These are phyloP conservation scores for Globisporangium camurandrum DNA, from an alignment of 352 stramenopile genomes.

Conservation along the genomic window DNA sequence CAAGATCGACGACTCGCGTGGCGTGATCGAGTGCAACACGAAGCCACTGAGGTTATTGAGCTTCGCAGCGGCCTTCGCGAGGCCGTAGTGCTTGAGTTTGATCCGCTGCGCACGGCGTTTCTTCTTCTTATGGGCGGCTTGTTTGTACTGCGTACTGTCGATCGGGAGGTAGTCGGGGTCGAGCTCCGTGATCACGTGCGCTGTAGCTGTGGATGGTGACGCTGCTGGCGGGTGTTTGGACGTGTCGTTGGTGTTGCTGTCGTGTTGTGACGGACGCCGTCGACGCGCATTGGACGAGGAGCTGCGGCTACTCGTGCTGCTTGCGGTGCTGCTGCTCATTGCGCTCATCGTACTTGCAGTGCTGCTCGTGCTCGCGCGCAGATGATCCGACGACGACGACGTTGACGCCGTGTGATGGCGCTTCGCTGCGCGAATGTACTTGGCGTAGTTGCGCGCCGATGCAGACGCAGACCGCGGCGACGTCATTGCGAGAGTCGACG, in stretches of 20 bases:
- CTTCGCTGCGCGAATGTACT: constrained; percentile 9
- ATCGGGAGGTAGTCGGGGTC: constrained; percentile 16
- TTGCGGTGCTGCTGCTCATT: constrained; percentile 13
- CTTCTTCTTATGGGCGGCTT: constrained; percentile 4
- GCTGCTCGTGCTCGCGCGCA: constrained; percentile 9
- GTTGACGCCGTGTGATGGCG: background rate
- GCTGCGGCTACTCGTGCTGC: background rate
- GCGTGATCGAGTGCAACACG: constrained; percentile 53
- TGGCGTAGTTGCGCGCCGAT: constrained; percentile 3
- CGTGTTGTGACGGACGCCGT: too few species aligned
- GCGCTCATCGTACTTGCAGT: constrained; percentile 14
- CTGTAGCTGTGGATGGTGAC: background rate
- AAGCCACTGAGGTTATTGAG: constrained; percentile 46
- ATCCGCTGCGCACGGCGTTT: constrained; percentile 13
- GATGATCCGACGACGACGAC: background rate
- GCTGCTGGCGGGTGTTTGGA: background rate
- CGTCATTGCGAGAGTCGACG: background rate
- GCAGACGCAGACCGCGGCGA: background rate
- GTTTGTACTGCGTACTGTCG: constrained; percentile 14
- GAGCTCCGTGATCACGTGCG: constrained; percentile 2
- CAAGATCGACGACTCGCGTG: constrained; percentile 38
- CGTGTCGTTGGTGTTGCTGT: background rate
- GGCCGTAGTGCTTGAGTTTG: constrained; percentile 16
- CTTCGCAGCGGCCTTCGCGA: constrained; percentile 16
- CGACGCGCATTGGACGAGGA: too few species aligned